Percentiles rank a stretch among this genome's conserved stretches.
Conservation (phyloP, 495 filamentous ascomycete genomes). For the Penicillium cosmopolitanum region DNA sequence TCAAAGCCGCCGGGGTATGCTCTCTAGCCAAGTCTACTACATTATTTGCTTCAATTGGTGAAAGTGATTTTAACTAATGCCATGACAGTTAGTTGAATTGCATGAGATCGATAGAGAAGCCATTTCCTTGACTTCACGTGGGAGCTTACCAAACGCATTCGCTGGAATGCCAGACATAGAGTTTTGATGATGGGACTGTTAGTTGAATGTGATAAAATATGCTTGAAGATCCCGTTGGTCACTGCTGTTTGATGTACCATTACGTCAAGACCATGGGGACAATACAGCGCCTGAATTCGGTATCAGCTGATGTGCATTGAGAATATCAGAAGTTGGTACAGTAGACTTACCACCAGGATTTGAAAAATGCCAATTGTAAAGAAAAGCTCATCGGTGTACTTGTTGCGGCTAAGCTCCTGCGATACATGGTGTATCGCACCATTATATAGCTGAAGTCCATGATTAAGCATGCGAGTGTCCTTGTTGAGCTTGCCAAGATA, state of each 20-base stretch:
- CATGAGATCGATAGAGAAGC: neutral
- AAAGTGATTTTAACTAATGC: slow-evolving; percentile 9
- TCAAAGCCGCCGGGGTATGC: neutral
- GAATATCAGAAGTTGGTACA: neutral
- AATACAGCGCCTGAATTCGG: slow-evolving; percentile 6
- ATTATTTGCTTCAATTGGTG: slow-evolving; percentile 6
- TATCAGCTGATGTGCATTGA: neutral
- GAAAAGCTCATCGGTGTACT: slow-evolving; percentile 13
- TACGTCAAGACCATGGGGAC: slow-evolving; percentile 7
- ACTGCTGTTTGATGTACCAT: slow-evolving; percentile 9
- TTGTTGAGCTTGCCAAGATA: slow-evolving; percentile 11
- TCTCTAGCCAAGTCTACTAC: neutral
- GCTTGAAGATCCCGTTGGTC: slow-evolving; percentile 9
- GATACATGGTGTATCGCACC: slow-evolving; percentile 14
- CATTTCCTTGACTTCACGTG: neutral
- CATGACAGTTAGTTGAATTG: neutral
- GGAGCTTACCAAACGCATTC: slow-evolving; percentile 10
- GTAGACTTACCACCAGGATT: slow-evolving; percentile 9
- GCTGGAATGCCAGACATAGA: slow-evolving; percentile 8
- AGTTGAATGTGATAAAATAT: neutral
- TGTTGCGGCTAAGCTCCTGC: slow-evolving; percentile 10
- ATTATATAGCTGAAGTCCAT: slow-evolving; percentile 19
- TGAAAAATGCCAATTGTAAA: slow-evolving; percentile 17
- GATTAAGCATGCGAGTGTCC: slow-evolving; percentile 10
- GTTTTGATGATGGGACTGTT: slow-evolving; percentile 1